Evolutionary conservation across 768 basidiomycete genomes (phyloP).

Genomic region (Termitomyces sp.): DNA sequence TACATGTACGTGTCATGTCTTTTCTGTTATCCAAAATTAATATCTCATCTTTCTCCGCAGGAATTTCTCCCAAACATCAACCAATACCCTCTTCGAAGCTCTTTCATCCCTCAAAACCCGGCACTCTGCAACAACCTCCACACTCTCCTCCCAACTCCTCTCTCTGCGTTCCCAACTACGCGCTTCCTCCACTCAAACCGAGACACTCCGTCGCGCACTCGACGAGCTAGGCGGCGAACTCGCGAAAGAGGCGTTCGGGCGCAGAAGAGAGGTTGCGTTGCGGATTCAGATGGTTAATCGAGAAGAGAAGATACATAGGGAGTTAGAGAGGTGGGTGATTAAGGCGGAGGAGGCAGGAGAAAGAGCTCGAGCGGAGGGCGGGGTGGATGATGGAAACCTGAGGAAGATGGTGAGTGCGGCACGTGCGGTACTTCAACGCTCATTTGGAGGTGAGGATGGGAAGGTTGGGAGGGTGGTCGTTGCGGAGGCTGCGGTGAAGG

Average conservation of each 20-base stretch:
- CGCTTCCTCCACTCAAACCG: conserved; percentile 38
- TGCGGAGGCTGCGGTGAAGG: conserved; percentile 45
- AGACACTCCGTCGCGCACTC: conserved; percentile 54
- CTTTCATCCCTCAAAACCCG: conserved; percentile 57
- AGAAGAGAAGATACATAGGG: conserved; percentile 61
- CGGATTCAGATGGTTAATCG: conserved; percentile 58
- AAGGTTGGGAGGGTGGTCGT: conserved; percentile 50
- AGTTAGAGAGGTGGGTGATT: conserved; percentile 54
- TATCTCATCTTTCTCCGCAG: conserved; percentile 30
- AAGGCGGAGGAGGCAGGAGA: conserved; percentile 41
- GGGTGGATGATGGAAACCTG: conserved; percentile 10
- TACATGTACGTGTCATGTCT: conserved; percentile 60
- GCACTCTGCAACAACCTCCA: conserved; percentile 58
- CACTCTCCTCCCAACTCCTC: conserved; percentile 50
- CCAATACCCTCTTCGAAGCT: conserved; percentile 60
- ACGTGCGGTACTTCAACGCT: conserved; percentile 21
- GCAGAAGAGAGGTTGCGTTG: conserved; percentile 66
- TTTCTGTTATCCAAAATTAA: neutral
- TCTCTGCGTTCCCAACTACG: conserved; percentile 40
- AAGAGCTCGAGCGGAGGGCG: conserved; percentile 6
- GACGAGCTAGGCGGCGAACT: conserved; percentile 73
- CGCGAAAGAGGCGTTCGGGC: conserved; percentile 67
- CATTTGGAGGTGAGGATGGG: conserved; percentile 30
- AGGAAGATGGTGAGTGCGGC: conserved; percentile 23
- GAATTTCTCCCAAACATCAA: conserved; percentile 81